Conservation (phyloP, 139 green algal genomes). For the Chlorella vulgaris region DNA sequence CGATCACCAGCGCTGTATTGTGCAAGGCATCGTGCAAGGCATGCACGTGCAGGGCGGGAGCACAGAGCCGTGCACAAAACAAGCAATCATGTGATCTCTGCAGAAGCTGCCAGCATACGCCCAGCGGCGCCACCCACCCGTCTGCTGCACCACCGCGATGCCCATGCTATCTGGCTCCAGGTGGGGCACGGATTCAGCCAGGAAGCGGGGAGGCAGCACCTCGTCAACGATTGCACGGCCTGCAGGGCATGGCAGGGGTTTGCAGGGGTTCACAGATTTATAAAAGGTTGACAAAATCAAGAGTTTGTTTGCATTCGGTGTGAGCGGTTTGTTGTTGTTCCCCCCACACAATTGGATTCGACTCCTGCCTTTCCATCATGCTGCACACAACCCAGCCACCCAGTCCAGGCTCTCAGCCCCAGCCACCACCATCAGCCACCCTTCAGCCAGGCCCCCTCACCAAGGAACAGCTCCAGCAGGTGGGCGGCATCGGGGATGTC, state of each 20-base stretch:
- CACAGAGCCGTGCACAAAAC: neutral
- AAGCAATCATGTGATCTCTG: no score
- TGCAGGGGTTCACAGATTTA: no score
- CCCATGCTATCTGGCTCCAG: slow-evolving; percentile 69
- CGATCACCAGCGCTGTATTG: neutral
- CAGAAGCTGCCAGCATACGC: neutral
- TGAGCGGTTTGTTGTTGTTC: no score
- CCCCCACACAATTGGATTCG: no score
- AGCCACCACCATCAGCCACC: no score
- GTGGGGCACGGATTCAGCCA: slow-evolving; percentile 66
- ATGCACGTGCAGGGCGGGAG: neutral
- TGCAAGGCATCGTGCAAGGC: neutral
- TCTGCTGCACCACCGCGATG: slow-evolving; percentile 65
- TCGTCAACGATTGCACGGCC: slow-evolving; percentile 93
- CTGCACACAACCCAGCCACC: no score
- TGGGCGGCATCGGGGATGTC: slow-evolving; percentile 88
- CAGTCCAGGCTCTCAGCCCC: no score
- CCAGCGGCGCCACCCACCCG: slow-evolving; percentile 17
- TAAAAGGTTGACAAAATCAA: no score
- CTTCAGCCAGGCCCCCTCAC: neutral
- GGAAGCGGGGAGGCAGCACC: slow-evolving; percentile 86
- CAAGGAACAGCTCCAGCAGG: slow-evolving; percentile 66
- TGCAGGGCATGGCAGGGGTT: neutral
- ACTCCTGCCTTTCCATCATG: no score
- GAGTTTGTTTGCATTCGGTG: no score